Evolutionary conservation across 768 basidiomycete genomes (phyloP).

Genomic region (Glaciozyma antarctica): DNA sequence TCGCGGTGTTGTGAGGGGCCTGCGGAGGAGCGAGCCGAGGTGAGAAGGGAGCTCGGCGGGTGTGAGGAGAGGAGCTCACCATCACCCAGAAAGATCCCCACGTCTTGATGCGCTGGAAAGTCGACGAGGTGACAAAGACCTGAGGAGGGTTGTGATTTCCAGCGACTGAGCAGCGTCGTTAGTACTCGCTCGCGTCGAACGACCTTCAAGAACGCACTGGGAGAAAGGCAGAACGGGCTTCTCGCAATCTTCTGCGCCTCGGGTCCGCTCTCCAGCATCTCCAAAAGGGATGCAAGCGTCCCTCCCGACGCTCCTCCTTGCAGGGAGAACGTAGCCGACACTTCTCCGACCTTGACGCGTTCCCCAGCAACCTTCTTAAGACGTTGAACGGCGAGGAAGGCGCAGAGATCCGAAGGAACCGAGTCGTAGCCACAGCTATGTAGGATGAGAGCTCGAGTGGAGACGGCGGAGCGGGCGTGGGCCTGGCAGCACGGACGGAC

Average conservation of each 20-base stretch:
- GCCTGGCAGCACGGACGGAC: too few species aligned
- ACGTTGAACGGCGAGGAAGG: constrained; percentile 59
- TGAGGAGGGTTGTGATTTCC: constrained; percentile 37
- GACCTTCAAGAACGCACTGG: constrained; percentile 38
- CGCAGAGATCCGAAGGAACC: constrained; percentile 60
- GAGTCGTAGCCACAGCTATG: constrained; percentile 60
- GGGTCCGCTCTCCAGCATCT: constrained; percentile 39
- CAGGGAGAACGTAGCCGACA: constrained; percentile 49
- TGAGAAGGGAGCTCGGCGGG: constrained; percentile 39
- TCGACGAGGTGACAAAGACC: constrained; percentile 1
- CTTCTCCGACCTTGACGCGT: constrained; percentile 41
- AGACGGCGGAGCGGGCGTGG: constrained; percentile 58
- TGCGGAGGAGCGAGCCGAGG: constrained; percentile 45
- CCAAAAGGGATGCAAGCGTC: constrained; percentile 45
- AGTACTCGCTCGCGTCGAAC: neutral
- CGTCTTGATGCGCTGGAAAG: neutral
- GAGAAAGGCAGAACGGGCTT: constrained; percentile 44
- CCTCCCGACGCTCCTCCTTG: constrained; percentile 57
- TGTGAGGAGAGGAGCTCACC: constrained; percentile 37
- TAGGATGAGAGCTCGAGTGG: constrained; percentile 64
- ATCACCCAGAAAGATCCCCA: constrained; percentile 36
- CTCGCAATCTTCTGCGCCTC: constrained; percentile 37
- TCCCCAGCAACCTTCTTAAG: constrained; percentile 46
- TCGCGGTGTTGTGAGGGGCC: constrained; percentile 44
- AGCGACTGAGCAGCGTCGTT: constrained; percentile 35